A percentile compares a stretch with the other conserved stretches of the same genome.
These are phyloP conservation scores for Cordyceps cateniannulata DNA, from an alignment of 2,329 filamentous ascomycete species.

Conservation along the genomic window DNA sequence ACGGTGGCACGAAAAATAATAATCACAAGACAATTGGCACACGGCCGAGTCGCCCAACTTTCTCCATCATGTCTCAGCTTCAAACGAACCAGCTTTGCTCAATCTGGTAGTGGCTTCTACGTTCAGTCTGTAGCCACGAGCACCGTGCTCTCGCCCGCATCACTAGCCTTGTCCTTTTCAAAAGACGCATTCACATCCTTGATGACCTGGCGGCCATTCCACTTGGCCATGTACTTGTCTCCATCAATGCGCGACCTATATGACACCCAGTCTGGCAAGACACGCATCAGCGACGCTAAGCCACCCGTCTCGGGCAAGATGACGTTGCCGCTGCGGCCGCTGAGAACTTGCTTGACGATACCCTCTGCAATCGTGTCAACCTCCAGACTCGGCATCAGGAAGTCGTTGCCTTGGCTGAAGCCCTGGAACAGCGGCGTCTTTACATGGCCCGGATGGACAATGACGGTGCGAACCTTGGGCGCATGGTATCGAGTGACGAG, in stretches of 20 bases:
- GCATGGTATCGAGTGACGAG: constrained; percentile 55
- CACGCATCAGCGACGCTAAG: constrained; percentile 38
- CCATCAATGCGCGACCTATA: constrained; percentile 40
- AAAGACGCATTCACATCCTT: constrained; percentile 36
- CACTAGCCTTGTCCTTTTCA: constrained; percentile 20
- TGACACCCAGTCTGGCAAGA: constrained; percentile 58
- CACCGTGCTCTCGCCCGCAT: constrained; percentile 30
- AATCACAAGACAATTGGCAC: not conserved
- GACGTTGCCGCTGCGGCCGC: constrained; percentile 40
- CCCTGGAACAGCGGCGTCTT: constrained; percentile 31
- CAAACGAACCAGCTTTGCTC: not conserved
- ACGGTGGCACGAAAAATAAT: not conserved
- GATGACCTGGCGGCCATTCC: constrained; percentile 41
- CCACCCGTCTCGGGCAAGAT: constrained; percentile 37
- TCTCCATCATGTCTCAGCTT: not conserved
- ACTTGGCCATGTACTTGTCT: constrained; percentile 36
- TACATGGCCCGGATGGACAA: constrained; percentile 49
- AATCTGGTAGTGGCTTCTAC: not conserved
- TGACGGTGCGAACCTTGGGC: constrained; percentile 57
- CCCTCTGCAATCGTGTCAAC: constrained; percentile 38
- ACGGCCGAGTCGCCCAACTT: not conserved
- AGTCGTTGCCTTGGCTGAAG: constrained; percentile 47
- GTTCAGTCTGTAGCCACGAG: constrained; percentile 25
- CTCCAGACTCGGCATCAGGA: constrained; percentile 28
- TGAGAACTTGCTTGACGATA: constrained; percentile 43